Evolutionary conservation across 108 stramenopile species (phyloP).

Genomic region (Schizochytrium sp.): DNA sequence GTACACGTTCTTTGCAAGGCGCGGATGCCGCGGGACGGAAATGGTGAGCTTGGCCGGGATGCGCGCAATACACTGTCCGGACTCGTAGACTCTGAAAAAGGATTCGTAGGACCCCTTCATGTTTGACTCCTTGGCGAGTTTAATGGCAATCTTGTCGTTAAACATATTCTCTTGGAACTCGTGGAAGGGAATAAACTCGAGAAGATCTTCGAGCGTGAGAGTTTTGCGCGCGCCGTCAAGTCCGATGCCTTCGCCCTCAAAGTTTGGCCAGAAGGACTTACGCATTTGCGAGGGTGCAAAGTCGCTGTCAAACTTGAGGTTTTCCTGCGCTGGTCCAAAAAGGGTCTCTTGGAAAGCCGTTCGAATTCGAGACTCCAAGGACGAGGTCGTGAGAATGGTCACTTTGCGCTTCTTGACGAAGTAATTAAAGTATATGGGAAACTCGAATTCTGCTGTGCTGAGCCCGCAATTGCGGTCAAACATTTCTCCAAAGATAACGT

Average conservation of each 20-base stretch:
- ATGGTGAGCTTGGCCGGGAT: slow-evolving; percentile 13
- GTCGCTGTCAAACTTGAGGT: slow-evolving; percentile 1
- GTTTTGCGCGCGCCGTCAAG: slow-evolving; percentile 15
- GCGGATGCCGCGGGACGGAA: neutral
- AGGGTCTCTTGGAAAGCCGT: slow-evolving; percentile 41
- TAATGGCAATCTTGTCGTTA: neutral
- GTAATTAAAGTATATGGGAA: slow-evolving; percentile 45
- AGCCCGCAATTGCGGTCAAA: slow-evolving; percentile 31
- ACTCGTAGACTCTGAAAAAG: slow-evolving; percentile 62
- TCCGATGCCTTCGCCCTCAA: slow-evolving; percentile 2
- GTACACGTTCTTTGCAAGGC: slow-evolving; percentile 51
- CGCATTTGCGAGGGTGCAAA: neutral
- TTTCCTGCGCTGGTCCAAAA: slow-evolving; percentile 24
- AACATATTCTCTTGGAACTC: neutral
- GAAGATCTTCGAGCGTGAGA: slow-evolving; percentile 22
- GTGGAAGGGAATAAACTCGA: slow-evolving; percentile 30
- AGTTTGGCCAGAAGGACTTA: slow-evolving; percentile 2
- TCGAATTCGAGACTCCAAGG: slow-evolving; percentile 27
- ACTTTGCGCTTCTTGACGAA: slow-evolving; percentile 25
- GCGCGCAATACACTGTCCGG: slow-evolving; percentile 58
- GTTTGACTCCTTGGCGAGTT: slow-evolving; percentile 35
- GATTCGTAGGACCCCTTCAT: slow-evolving; percentile 59
- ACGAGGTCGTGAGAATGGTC: slow-evolving; percentile 28
- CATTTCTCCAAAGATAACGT: slow-evolving; percentile 25
- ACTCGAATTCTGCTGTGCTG: slow-evolving; percentile 45